Evolutionary conservation across 2,329 filamentous ascomycete species (phyloP), one percentile per base, ranked within the genome.

Genomic region (Mycocentrospora acerina): DNA sequence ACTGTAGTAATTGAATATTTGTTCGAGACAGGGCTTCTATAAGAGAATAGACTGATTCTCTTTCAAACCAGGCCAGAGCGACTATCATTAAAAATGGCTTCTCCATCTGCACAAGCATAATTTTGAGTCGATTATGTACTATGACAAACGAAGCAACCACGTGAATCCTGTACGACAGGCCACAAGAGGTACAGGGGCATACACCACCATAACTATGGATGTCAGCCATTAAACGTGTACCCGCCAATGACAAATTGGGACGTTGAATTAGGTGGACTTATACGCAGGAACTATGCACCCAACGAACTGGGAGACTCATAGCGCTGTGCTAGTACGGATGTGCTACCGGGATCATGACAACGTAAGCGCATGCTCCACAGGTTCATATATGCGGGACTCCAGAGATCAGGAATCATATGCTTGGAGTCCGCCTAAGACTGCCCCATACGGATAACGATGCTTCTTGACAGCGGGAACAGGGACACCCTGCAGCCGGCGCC

Each of bases 211-310:
- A 40, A 35, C 43, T 43, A 32, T 48, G 34, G 36, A 37, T 28
- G 25, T 42, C 31, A 43, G 33, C 34, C 40, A n/a, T 35, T 35
- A 18, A 26, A 22, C 9, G 28, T 19, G 19, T 28, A 15, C 12
- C 4, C 35, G 26, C 37, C 33, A 44, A 51, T 29, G 13, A 29
- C 17, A 18, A 6, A 18, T 17, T 22, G 37, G 9, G 10, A 33
- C 43, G 18, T 14, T 27, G 16, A 17, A 34, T 19, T 32, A 24
- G 18, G 37, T 37, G 44, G 42, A 43, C 37, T 58, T 36, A 33
- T 15, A 48, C 43, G 45, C 55, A 60, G 46, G 52, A 59, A 57
- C 55, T 48, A 52, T 48, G 43, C 53, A 53, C 57, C 51, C 45
- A 59, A 58, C 55, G 30, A 42, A 31, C 34, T 44, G 36, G 29